phyloP scores from a whole-genome alignment of 1,139 yeast species.

The Wickerhamomyces sp. region DNA sequence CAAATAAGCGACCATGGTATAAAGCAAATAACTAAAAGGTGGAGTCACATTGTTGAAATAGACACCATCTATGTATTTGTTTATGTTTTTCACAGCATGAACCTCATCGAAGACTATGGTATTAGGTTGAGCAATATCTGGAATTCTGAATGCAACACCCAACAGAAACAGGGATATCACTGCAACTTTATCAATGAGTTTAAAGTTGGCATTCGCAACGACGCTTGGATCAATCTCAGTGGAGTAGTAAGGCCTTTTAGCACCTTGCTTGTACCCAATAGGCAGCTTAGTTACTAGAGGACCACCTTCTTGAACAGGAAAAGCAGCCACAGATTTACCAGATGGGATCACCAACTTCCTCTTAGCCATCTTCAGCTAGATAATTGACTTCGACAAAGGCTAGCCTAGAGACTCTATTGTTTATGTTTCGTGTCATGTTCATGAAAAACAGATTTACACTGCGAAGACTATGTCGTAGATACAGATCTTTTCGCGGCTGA shows the following conservation, averaged over 20 bases:
- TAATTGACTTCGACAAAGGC: too few relatives aligned
- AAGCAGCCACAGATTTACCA: background rate
- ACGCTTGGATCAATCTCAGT: constrained; percentile 3
- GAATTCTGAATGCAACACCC: constrained; percentile 21
- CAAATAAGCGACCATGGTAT: constrained; percentile 35
- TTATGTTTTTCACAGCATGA: constrained; percentile 66
- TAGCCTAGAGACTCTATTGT: too few relatives aligned
- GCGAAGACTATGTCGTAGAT: too few relatives aligned
- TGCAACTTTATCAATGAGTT: constrained; percentile 15
- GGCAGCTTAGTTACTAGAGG: background rate
- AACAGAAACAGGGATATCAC: constrained; percentile 10
- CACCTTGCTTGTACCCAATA: constrained; percentile 20
- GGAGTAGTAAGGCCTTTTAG: constrained; percentile 21
- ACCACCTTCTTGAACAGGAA: background rate
- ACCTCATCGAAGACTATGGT: constrained; percentile 58
- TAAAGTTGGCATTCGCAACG: constrained; percentile 2
- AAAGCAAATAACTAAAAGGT: constrained; percentile 50
- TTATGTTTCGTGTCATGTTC: too few relatives aligned
- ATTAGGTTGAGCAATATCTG: constrained; percentile 37
- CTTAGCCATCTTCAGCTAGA: background rate
- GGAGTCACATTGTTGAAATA: constrained; percentile 61
- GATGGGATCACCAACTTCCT: constrained; percentile 2
- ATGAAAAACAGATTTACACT: too few relatives aligned
- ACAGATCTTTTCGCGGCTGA: too few relatives aligned
- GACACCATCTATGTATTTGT: constrained; percentile 55